Conservation (phyloP, 768 basidiomycete genomes). For the Collybia sordida region DNA sequence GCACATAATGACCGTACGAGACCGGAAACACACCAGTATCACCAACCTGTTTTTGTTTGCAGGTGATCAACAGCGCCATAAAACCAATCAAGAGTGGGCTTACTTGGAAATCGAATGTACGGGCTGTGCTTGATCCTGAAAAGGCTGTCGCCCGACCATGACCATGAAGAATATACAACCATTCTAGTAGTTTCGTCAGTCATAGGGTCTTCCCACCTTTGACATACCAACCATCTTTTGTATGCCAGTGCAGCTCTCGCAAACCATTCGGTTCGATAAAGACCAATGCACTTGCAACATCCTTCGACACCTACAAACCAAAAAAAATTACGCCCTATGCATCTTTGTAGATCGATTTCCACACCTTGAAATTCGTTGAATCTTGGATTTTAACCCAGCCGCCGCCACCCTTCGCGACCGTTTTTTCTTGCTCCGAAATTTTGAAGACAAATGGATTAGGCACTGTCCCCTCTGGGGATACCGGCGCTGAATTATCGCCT, state of each 20-base stretch:
- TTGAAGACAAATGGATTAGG: conserved; percentile 15
- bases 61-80: neutral
- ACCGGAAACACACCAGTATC: conserved; percentile 16
- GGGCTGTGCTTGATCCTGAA: conserved; percentile 12
- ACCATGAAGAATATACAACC: conserved; percentile 14
- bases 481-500: conserved; percentile 8
- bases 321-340: neutral
- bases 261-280: conserved; percentile 14
- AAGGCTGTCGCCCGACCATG: conserved; percentile 14
- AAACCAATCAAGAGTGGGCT: neutral
- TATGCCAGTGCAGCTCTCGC: conserved; percentile 15
- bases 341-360: neutral
- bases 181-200: conserved; percentile 5
- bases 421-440: conserved; percentile 11
- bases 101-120: conserved; percentile 17
- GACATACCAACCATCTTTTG: conserved; percentile 7
- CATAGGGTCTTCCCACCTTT: neutral
- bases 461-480: conserved; percentile 12
- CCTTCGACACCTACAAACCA: conserved; percentile 6
- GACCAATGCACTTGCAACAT: conserved; percentile 13
- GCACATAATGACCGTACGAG: conserved; percentile 15
- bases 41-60: conserved; percentile 10
- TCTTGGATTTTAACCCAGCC: conserved; percentile 17
- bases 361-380: conserved; percentile 14
- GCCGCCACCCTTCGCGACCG: conserved; percentile 13